phyloP scores from a whole-genome alignment of 129 eudicot genomes.

The Arctium lappa region DNA sequence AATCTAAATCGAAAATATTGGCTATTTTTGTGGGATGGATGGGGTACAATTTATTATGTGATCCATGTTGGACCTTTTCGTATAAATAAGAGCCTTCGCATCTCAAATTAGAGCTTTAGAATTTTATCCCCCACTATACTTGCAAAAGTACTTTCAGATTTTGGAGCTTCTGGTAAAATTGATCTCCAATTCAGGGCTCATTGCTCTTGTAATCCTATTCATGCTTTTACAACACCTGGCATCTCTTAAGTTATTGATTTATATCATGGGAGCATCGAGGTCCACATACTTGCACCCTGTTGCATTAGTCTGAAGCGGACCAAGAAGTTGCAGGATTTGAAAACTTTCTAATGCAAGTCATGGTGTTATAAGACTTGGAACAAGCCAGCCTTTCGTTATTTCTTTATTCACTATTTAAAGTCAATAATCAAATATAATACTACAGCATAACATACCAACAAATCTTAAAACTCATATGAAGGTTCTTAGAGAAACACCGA shows the following conservation, averaged over 20 bases:
- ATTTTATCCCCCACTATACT: neutral
- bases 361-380: neutral
- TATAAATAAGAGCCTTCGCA: neutral
- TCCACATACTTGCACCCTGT: neutral
- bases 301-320: neutral
- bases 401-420: neutral
- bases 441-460: neutral
- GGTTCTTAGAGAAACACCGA: neutral
- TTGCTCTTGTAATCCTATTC: neutral
- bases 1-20: neutral
- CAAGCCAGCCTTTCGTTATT: neutral
- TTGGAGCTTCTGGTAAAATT: neutral
- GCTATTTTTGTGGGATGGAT: neutral
- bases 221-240: neutral
- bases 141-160: neutral
- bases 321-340: conserved; percentile 13
- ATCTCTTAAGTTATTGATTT: conserved; percentile 3
- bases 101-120: neutral
- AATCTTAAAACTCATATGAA: neutral
- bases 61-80: neutral
- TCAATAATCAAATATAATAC: neutral
- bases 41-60: neutral
- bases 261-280: neutral
- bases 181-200: conserved; percentile 7
- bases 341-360: conserved; percentile 14